A percentile compares a stretch with the other conserved stretches of the same genome.
phyloP scores from a whole-genome alignment of 2,329 filamentous ascomycete genomes.

The Coniochaeta pulveracea region DNA sequence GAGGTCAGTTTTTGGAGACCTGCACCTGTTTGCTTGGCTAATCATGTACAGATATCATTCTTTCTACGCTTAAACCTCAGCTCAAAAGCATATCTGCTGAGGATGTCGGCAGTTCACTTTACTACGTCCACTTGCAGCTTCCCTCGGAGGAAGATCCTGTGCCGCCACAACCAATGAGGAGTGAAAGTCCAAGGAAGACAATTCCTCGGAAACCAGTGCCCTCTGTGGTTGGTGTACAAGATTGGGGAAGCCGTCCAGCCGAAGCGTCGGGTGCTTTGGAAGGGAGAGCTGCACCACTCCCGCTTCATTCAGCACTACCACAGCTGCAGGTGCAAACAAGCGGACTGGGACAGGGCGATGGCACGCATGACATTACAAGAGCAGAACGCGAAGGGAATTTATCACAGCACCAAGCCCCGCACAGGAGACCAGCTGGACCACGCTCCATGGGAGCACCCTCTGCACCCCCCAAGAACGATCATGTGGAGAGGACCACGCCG shows the following conservation, averaged over 20 bases:
- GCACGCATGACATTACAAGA: no score
- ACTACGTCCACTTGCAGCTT: slow-evolving; percentile 75
- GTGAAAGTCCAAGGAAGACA: slow-evolving; percentile 25
- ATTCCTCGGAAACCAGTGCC: slow-evolving; percentile 44
- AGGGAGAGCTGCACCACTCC: neutral
- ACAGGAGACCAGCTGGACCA: slow-evolving; percentile 5
- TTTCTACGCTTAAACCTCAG: slow-evolving; percentile 82
- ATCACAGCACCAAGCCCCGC: neutral
- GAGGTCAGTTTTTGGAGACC: slow-evolving; percentile 44
- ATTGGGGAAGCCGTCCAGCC: neutral
- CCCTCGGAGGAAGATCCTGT: slow-evolving; percentile 39
- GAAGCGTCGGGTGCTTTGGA: neutral
- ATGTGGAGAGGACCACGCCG: neutral
- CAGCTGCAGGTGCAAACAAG: neutral
- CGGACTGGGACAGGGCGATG: neutral
- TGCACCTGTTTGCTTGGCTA: slow-evolving; percentile 5
- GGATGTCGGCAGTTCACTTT: slow-evolving; percentile 78
- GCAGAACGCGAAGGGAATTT: no score
- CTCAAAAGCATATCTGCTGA: slow-evolving; percentile 79
- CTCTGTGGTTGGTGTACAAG: slow-evolving; percentile 7
- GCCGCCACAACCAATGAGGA: slow-evolving; percentile 14
- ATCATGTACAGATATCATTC: slow-evolving; percentile 61
- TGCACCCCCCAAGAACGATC: slow-evolving; percentile 3
- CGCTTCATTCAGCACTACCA: neutral
- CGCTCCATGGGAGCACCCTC: slow-evolving; percentile 6